phyloP scores from a whole-genome alignment of 208 protist genomes.

The Leishmania braziliensis region DNA sequence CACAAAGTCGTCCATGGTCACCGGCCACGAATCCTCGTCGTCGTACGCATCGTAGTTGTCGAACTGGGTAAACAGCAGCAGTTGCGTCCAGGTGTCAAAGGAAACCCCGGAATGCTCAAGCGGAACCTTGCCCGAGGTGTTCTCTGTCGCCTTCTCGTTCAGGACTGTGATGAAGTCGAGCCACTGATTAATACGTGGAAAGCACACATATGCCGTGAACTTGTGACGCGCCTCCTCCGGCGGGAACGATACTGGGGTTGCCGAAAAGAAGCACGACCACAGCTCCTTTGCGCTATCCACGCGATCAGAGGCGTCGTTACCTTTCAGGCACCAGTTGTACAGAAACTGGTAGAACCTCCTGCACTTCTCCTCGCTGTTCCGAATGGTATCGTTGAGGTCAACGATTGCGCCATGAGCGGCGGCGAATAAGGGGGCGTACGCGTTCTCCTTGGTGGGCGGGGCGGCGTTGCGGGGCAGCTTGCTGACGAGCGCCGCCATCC shows the following conservation, averaged over 20 bases:
- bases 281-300: conserved; percentile 60
- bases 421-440: conserved; percentile 35
- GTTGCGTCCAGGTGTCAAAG: conserved; percentile 73
- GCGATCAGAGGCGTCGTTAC: conserved; percentile 32
- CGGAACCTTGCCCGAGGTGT: conserved; percentile 12
- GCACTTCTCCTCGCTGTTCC: conserved; percentile 29
- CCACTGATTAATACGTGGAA: conserved; percentile 56
- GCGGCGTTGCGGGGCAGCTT: conserved; percentile 17
- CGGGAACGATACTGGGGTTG: conserved; percentile 22
- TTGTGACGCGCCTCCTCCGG: conserved; percentile 13
- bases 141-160: conserved; percentile 13
- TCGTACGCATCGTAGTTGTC: conserved; percentile 58
- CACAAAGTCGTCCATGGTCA: conserved; percentile 85
- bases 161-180: conserved; percentile 46
- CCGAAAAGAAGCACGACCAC: conserved; percentile 69
- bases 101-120: conserved; percentile 42
- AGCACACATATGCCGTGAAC: conserved; percentile 53
- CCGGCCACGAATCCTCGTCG: conserved; percentile 76
- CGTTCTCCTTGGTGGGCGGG: conserved; percentile 17
- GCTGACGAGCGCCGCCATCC: conserved; percentile 22
- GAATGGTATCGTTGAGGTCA: conserved; percentile 30
- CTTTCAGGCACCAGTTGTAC: conserved; percentile 52
- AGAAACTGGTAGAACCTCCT: conserved; percentile 62
- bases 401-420: conserved; percentile 29
- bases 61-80: conserved; percentile 62